Evolutionary conservation across 352 stramenopile genomes (phyloP), one percentile per base, ranked within the genome.

Genomic region (Phytophthora fragariae): DNA sequence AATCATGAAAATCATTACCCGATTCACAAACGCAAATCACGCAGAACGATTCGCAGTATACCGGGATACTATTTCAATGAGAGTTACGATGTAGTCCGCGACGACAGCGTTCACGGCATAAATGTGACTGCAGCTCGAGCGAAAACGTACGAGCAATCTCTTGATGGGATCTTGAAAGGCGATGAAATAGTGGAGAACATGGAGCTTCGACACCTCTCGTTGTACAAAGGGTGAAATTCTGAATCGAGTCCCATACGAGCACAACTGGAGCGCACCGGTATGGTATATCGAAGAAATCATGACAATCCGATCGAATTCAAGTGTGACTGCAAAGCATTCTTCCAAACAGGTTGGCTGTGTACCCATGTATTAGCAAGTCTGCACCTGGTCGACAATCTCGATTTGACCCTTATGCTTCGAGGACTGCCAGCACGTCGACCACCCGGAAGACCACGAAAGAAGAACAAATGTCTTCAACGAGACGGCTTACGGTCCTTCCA

Each of bases 261-360:
- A 62, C 50, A 21, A 63, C 12, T 63, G 57, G 19, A 21, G 19
- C 19, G 19, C 19, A 21, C 19, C 19, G 19, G 19, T 21, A 21
- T 68, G 57, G 65, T 46, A 3, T 11, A 17, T 57, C 4, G 52
- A 68, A 12, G 65, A 47, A n/a, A 68, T 73, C 35, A 27, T 19
- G 17, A 11, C 15, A 2, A 50, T 50, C 19, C 44, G 44, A 49
- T 19, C 12, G 1, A 58, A 67, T 67, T 53, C 41, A 73, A 67
- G 52, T 66, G 65, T 9, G 63, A 60, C 24, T 65, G 56, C 49
- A 66, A 72, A n/a, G 27, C 3, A 0, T 67, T 72, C 17, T 72
- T 63, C 19, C 65, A 67, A 24, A 63, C 49, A 1, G 50, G 50
- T 5, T 72, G 57, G 52, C 37, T 73, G 2, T 72, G 65, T 14